phyloP scores from a whole-genome alignment of 495 filamentous ascomycete species.

The Evernia prunastri region DNA sequence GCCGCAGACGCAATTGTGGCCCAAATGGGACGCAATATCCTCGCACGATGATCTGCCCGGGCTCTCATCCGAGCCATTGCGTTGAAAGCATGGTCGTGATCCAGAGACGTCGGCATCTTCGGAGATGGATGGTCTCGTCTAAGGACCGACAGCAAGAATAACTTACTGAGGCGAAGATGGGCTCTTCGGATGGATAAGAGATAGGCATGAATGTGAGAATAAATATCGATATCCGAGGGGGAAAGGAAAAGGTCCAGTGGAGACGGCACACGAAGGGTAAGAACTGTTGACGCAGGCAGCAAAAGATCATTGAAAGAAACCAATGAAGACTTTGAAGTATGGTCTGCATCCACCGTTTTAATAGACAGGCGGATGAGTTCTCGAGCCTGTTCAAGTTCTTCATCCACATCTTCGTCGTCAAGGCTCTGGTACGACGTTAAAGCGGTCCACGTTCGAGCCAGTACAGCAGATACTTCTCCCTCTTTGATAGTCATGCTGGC shows the following conservation, averaged over 20 bases:
- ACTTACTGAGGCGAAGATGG: slow-evolving; percentile 68
- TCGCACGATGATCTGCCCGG: slow-evolving; percentile 50
- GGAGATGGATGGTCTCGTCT: slow-evolving; percentile 69
- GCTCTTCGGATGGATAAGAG: slow-evolving; percentile 75
- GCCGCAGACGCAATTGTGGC: slow-evolving; percentile 74
- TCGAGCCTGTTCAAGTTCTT: slow-evolving; percentile 69
- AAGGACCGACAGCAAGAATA: slow-evolving; percentile 77
- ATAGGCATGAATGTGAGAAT: slow-evolving; percentile 80
- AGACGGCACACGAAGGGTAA: slow-evolving; percentile 67
- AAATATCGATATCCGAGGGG: slow-evolving; percentile 62
- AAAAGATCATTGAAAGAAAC: slow-evolving; percentile 69
- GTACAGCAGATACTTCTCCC: slow-evolving; percentile 68
- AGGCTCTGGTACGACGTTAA: slow-evolving; percentile 67
- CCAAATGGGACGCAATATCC: slow-evolving; percentile 73
- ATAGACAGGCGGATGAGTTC: slow-evolving; percentile 67
- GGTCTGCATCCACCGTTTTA: slow-evolving; percentile 21
- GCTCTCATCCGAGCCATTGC: slow-evolving; percentile 34
- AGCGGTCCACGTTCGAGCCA: slow-evolving; percentile 69
- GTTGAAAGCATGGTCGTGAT: slow-evolving; percentile 46
- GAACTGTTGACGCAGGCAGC: slow-evolving; percentile 64
- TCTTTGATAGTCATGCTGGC: slow-evolving; percentile 69
- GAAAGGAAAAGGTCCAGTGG: slow-evolving; percentile 85
- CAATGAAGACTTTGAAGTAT: not conserved
- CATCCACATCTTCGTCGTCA: slow-evolving; percentile 66
- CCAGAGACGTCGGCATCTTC: slow-evolving; percentile 47